Evolutionary conservation across 257 asterid genomes (phyloP).

Genomic region (Datura wrightii): DNA sequence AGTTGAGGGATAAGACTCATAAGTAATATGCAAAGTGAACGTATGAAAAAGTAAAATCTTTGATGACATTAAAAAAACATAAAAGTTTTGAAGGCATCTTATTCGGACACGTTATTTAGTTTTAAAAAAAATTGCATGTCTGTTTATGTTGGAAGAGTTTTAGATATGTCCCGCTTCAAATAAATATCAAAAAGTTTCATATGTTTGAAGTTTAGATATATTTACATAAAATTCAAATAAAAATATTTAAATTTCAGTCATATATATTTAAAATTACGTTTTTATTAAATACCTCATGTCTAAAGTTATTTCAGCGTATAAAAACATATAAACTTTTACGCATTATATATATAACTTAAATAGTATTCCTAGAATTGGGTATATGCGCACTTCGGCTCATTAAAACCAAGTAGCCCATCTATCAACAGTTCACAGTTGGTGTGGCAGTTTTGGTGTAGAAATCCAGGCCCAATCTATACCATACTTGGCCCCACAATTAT

Average conservation of each 20-base stretch:
- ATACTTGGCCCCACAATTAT: no score
- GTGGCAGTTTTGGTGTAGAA: no score
- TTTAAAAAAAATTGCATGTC: background rate
- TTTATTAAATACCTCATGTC: accelerated
- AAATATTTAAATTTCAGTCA: background rate
- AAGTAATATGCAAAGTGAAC: no score
- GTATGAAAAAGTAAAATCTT: no score
- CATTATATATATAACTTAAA: background rate
- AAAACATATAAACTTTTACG: no score
- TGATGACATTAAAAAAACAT: no score
- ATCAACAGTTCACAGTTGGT: no score
- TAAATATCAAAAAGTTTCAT: background rate
- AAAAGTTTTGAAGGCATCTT: no score
- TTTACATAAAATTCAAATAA: background rate
- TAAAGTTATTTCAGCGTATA: background rate
- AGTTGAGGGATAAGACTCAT: no score
- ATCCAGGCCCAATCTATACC: no score
- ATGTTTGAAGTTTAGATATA: no score
- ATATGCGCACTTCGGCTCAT: background rate
- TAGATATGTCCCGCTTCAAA: background rate
- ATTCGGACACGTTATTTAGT: no score
- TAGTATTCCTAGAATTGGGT: background rate
- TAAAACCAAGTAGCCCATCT: background rate
- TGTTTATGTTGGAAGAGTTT: background rate
- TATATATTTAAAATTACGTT: background rate